Conservation (phyloP, 495 filamentous ascomycete species). For the Aspergillus egyptiacus region DNA sequence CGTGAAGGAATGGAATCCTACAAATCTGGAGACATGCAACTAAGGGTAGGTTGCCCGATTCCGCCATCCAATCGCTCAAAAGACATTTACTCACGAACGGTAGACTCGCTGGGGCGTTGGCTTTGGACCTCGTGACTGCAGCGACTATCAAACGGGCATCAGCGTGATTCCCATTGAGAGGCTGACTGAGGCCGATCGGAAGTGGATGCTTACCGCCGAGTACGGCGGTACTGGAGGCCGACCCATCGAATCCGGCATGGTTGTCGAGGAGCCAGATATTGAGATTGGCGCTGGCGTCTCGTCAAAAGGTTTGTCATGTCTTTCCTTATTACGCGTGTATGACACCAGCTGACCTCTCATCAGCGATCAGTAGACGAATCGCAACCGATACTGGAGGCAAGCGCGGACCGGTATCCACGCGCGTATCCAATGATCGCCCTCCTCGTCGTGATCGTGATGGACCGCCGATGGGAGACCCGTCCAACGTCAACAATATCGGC, state of each 20-base stretch:
- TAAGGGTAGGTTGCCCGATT: slow-evolving; percentile 55
- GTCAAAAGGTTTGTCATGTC: slow-evolving; percentile 59
- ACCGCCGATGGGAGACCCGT: slow-evolving; percentile 28
- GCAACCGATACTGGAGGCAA: slow-evolving; percentile 69
- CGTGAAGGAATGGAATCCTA: slow-evolving; percentile 87
- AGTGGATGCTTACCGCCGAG: slow-evolving; percentile 95
- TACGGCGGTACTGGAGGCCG: slow-evolving; percentile 88
- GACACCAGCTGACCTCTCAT: slow-evolving; percentile 4
- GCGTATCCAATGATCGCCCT: slow-evolving; percentile 44
- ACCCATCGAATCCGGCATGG: slow-evolving; percentile 72
- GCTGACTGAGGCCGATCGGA: slow-evolving; percentile 90
- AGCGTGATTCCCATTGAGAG: slow-evolving; percentile 89
- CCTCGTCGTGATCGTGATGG: slow-evolving; percentile 38
- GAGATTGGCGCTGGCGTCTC: slow-evolving; percentile 97
- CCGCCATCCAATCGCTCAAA: not conserved
- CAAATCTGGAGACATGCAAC: slow-evolving; percentile 62
- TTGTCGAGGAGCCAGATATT: slow-evolving; percentile 96
- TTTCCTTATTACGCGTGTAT: not conserved
- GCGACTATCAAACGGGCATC: slow-evolving; percentile 86
- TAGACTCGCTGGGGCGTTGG: slow-evolving; percentile 97
- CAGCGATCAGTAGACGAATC: slow-evolving; percentile 78
- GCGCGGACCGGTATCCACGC: slow-evolving; percentile 65
- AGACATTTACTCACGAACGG: slow-evolving; percentile 19
- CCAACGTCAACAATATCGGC: slow-evolving; percentile 47
- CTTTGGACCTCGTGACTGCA: slow-evolving; percentile 95